Percentiles rank a stretch among this genome's conserved stretches.
phyloP scores from a whole-genome alignment of 2,329 filamentous ascomycete species.

The Fusarium pininemorale region DNA sequence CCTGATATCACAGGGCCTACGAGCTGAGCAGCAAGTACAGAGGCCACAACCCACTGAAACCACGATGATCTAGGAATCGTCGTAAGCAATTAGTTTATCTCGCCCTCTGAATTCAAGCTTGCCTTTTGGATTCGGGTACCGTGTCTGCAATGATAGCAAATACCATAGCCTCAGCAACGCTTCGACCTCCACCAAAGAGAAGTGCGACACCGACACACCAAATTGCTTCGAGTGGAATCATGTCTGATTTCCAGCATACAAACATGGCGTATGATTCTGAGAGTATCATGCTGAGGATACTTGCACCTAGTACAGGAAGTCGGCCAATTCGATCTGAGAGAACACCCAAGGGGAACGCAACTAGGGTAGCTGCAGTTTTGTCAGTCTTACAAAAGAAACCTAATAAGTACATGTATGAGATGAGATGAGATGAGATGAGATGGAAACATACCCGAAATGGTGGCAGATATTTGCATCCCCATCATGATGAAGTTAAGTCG shows the following conservation, averaged over 20 bases:
- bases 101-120: not conserved
- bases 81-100: not conserved
- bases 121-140: constrained; percentile 25
- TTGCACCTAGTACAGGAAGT: constrained; percentile 38
- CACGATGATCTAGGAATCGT: constrained; percentile 27
- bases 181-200: constrained; percentile 39
- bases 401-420: not conserved
- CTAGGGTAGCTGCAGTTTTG: constrained; percentile 27
- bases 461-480: constrained; percentile 35
- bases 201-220: constrained; percentile 37
- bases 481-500: constrained; percentile 33
- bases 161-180: constrained; percentile 42
- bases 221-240: constrained; percentile 36
- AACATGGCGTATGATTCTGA: constrained; percentile 34
- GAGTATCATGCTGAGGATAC: constrained; percentile 38
- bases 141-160: constrained; percentile 41
- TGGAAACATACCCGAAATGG: constrained; percentile 21
- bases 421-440: not conserved
- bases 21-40: constrained; percentile 35
- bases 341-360: constrained; percentile 35
- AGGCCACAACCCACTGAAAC: constrained; percentile 39
- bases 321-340: constrained; percentile 38
- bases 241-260: constrained; percentile 31
- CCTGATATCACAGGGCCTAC: constrained; percentile 31
- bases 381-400: not conserved